Evolutionary conservation across 1,139 yeast genomes (phyloP), one percentile per base, ranked within the genome.

Genomic region (Protomyces lactucae-debilis): DNA sequence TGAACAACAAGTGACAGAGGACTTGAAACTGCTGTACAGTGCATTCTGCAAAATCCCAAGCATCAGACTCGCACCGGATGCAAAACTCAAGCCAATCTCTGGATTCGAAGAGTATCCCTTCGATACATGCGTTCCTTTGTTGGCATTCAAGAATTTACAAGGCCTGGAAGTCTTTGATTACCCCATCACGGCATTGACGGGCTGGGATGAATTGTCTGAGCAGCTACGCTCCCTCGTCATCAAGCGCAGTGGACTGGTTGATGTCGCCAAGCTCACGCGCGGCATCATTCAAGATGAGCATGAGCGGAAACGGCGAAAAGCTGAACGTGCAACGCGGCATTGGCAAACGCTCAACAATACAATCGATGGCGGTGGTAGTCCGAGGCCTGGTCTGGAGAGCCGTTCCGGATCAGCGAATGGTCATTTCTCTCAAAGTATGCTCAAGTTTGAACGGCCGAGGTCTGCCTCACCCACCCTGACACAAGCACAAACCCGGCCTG

Each of bases 21-120:
- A 85, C 70, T 73, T 85, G 60, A 80, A 79, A 68, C 85, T 85
- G 73, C 72, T 85, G 48, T 83, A 84, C 71, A 81, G 85, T n/a
- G 84, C 86, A 9, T 85, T 85, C 73, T 83, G 87, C 9, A 85
- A 85, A 69, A 77, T 85, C 43, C 89, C 89, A 0, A 84, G 88
- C 71, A 77, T 85, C 63, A 76, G 86, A 39, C 72, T 85, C 61
- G 81, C 85, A 14, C 86, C 87, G 9, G 85, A 83, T 66, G 79
- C 84, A 9, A 83, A 83, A 67, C 80, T 85, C 25, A 80, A 77
- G 68, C 76, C 82, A 60, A 85, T 85, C 45, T 78, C 77, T 59
- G 85, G 85, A 1, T 85, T 84, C 71, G 88, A 85, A 72, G 89
- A 85, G 71, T 85, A 82, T 70, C 89, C 89, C 0, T 85, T 86